Evolutionary conservation across 2,329 filamentous ascomycete genomes (phyloP).

Genomic region (Trichoderma pleuroti): DNA sequence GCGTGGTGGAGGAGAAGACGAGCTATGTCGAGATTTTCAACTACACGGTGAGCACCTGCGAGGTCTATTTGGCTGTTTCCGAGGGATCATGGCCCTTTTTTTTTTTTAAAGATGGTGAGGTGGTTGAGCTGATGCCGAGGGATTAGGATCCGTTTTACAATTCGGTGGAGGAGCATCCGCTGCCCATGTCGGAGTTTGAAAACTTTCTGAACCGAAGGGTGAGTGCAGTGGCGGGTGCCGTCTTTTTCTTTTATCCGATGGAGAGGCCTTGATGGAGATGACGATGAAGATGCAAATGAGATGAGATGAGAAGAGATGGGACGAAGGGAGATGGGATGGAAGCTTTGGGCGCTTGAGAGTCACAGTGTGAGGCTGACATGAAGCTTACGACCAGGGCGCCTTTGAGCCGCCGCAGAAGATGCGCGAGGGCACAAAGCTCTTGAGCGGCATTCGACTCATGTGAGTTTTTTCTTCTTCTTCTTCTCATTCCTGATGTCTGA

Average conservation of each 20-base stretch:
- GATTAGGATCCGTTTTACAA: conserved; percentile 49
- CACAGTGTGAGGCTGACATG: background rate
- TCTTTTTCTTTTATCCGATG: background rate
- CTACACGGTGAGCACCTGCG: conserved; percentile 46
- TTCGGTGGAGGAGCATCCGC: conserved; percentile 48
- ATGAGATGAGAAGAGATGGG: background rate
- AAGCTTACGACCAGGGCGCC: conserved; percentile 42
- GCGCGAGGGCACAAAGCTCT: conserved; percentile 41
- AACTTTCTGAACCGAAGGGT: conserved; percentile 53
- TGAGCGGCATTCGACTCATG: conserved; percentile 54
- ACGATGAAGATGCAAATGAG: background rate
- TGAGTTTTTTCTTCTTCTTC: conserved; percentile 33
- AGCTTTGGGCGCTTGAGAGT: background rate
- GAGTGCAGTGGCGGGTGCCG: conserved; percentile 26
- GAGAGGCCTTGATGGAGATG: background rate
- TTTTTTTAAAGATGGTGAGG: background rate
- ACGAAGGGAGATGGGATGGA: background rate
- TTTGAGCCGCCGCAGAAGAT: conserved; percentile 46
- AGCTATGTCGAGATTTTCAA: conserved; percentile 58
- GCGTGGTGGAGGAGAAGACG: conserved; percentile 49
- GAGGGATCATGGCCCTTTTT: background rate
- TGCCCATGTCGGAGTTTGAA: conserved; percentile 54
- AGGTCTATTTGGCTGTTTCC: background rate
- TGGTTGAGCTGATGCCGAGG: background rate
- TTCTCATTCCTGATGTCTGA: background rate